A percentile compares a stretch with the other conserved stretches of the same genome.
Evolutionary conservation across 2,329 filamentous ascomycete species (phyloP).

Genomic region (Stemphylium lycopersici): DNA sequence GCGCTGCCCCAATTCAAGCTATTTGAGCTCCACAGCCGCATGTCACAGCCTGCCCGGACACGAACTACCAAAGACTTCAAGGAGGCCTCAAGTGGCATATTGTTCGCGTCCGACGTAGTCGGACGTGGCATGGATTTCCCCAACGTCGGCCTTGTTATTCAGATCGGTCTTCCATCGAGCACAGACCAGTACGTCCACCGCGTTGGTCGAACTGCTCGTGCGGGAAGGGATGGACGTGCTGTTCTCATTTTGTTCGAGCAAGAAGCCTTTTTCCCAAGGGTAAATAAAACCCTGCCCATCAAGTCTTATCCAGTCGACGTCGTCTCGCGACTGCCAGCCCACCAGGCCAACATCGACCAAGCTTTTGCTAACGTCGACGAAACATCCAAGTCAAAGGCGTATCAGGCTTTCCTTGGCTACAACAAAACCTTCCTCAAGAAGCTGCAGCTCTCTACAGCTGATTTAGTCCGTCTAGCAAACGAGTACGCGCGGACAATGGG

Average conservation of each 20-base stretch:
- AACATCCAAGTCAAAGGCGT: slow-evolving; percentile 51
- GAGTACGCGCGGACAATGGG: slow-evolving; percentile 52
- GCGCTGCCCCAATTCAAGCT: slow-evolving; percentile 44
- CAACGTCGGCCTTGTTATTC: slow-evolving; percentile 56
- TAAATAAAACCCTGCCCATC: slow-evolving; percentile 59
- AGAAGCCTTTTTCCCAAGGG: slow-evolving; percentile 59
- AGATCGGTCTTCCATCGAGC: slow-evolving; percentile 58
- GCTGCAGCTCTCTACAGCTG: slow-evolving; percentile 46
- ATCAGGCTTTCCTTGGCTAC: slow-evolving; percentile 57
- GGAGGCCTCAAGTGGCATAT: slow-evolving; percentile 54
- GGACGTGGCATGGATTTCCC: slow-evolving; percentile 60
- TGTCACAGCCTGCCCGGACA: slow-evolving; percentile 51
- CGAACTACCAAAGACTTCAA: slow-evolving; percentile 55
- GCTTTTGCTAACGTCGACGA: slow-evolving; percentile 50
- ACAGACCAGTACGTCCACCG: slow-evolving; percentile 56
- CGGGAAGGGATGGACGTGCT: slow-evolving; percentile 58
- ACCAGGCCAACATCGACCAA: slow-evolving; percentile 38
- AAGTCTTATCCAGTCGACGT: slow-evolving; percentile 56
- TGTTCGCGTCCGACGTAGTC: slow-evolving; percentile 58
- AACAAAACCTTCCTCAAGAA: slow-evolving; percentile 55
- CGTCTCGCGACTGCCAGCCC: slow-evolving; percentile 41
- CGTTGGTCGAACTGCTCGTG: slow-evolving; percentile 51
- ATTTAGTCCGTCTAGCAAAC: slow-evolving; percentile 53
- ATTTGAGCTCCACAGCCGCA: slow-evolving; percentile 54
- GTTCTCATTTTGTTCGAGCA: slow-evolving; percentile 60